Evolutionary conservation across 1,284 basidiomycete species (phyloP).

Genomic region (Pisolithus thermaeus): DNA sequence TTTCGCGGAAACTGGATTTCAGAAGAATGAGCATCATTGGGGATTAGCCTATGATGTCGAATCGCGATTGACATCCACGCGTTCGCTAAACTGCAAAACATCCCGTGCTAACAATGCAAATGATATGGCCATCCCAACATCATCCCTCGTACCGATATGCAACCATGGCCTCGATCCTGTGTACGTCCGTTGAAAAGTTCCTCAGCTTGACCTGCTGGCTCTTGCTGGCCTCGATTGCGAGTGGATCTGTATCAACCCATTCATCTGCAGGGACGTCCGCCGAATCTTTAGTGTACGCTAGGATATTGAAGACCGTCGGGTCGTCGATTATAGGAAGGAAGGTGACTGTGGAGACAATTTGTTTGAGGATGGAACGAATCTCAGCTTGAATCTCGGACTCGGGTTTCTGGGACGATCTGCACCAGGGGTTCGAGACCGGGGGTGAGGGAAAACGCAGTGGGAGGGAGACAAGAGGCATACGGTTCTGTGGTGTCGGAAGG

Average conservation of each 20-base stretch:
- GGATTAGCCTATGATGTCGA: too few relatives aligned
- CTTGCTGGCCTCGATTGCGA: constrained; percentile 92
- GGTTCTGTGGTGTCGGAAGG: constrained; percentile 41
- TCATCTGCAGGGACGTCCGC: constrained; percentile 85
- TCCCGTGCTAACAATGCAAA: too few relatives aligned
- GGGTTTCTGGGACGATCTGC: constrained; percentile 54
- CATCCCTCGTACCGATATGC: constrained; percentile 71
- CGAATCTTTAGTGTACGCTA: constrained; percentile 87
- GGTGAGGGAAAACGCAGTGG: neutral
- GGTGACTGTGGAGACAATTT: constrained; percentile 95
- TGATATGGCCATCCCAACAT: neutral
- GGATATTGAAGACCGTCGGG: constrained; percentile 92
- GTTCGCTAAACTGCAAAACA: too few relatives aligned
- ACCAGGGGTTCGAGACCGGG: constrained; percentile 2
- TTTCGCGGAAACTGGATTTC: too few relatives aligned
- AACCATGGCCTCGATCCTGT: constrained; percentile 87
- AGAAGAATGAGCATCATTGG: too few relatives aligned
- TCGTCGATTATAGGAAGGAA: constrained; percentile 95
- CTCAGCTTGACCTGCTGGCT: constrained; percentile 94
- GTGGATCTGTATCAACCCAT: constrained; percentile 93
- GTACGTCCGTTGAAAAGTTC: constrained; percentile 87
- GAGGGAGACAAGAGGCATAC: constrained; percentile 32
- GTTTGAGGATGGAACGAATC: constrained; percentile 96
- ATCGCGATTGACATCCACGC: too few relatives aligned
- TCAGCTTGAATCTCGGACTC: constrained; percentile 96